These are phyloP conservation scores for Didymella exigua DNA, from an alignment of 2,329 filamentous ascomycete species.

Conservation along the genomic window DNA sequence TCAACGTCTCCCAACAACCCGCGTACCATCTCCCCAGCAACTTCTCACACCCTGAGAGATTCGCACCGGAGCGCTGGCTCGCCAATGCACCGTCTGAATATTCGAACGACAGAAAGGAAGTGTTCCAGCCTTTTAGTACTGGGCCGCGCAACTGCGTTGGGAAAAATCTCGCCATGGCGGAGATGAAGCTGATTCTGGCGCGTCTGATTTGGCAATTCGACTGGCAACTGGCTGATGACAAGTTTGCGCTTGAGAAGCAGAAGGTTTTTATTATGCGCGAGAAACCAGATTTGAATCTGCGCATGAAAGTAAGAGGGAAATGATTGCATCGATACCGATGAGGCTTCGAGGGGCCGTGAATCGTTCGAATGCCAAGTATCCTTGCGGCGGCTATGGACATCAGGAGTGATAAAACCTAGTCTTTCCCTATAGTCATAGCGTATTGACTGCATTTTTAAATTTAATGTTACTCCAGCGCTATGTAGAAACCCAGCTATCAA, in stretches of 20 bases:
- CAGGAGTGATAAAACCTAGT: too few relatives aligned
- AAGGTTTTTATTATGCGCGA: not conserved
- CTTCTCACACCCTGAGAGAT: slow-evolving; percentile 46
- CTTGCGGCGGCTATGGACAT: too few relatives aligned
- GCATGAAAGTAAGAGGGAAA: not conserved
- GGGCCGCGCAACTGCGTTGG: slow-evolving; percentile 49
- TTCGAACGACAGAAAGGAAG: slow-evolving; percentile 14
- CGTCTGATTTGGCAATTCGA: slow-evolving; percentile 50
- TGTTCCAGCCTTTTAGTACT: not conserved
- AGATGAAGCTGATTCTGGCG: slow-evolving; percentile 47
- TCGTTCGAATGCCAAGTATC: too few relatives aligned
- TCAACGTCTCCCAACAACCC: not conserved
- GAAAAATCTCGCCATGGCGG: slow-evolving; percentile 48
- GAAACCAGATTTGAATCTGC: not conserved
- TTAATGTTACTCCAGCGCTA: too few relatives aligned
- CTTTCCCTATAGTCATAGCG: too few relatives aligned
- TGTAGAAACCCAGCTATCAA: too few relatives aligned
- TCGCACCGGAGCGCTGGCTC: slow-evolving; percentile 53
- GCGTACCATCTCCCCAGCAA: slow-evolving; percentile 23
- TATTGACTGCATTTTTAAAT: too few relatives aligned
- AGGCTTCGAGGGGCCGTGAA: too few relatives aligned
- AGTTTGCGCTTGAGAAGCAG: slow-evolving; percentile 5
- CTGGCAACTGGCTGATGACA: slow-evolving; percentile 20
- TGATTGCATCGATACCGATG: too few relatives aligned
- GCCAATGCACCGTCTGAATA: slow-evolving; percentile 4